Evolutionary conservation across 2,329 filamentous ascomycete species (phyloP), one percentile per base, ranked within the genome.

Genomic region (Blastomyces percursus): DNA sequence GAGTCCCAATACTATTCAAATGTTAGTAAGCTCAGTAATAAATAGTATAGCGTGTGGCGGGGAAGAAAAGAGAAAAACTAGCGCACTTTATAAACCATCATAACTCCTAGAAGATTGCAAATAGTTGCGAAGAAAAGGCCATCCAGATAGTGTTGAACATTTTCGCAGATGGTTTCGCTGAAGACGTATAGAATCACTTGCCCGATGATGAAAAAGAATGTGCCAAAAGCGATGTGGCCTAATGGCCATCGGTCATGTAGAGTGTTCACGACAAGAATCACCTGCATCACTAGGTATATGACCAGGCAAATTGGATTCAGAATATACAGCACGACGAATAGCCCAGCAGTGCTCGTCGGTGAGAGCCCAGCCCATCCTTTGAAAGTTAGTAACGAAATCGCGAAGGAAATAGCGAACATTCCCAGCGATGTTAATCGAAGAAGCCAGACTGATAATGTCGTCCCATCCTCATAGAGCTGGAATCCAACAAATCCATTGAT

Each of bases 401-500:
- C 84, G 72, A 94, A 94, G 57, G 88, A 89, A 70, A 99, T 86
- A 66, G 88, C 79, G 77, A 96, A 97, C 78, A 95, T 93, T 66
- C 81, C 84, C 19, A 88, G 77, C 1, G 90, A 96, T 72, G 85
- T 86, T 38, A 90, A 77, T 61, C 93, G 87, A 65, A 99, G 80
- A 69, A 96, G 85, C 94, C 94, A 99, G 52, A 99, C 87, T 0
- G 92, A 96, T 50, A 97, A 80, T 1, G 88, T 87, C 1, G 94
- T 99, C 59, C 94, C 94, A 71, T 99, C 94, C 76, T 99, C 94
- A 75, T 99, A 99, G 14, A 99, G 81, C 77, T 97, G 94, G 77
- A 99, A 99, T 42, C 94, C 94, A 61, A 99, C 93, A 72, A 99
- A 99, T 52, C 94, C 94, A 75, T 97, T 97, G 80, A 99, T 92